These are phyloP conservation scores for Cyathus olla DNA, from an alignment of 1,284 basidiomycete genomes.

Conservation along the genomic window DNA sequence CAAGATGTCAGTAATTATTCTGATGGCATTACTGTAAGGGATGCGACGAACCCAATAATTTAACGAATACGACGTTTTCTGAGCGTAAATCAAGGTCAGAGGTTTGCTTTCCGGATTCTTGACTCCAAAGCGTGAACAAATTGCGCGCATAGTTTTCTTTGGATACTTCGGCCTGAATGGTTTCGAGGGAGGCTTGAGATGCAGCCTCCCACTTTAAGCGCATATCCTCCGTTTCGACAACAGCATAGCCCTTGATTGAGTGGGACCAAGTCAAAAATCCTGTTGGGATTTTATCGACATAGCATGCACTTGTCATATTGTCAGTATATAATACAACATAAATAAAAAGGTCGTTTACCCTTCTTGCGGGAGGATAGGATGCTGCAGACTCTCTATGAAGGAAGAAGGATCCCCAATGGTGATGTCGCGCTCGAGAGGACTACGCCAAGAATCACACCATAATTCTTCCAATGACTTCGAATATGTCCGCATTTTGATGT, in stretches of 20 bases:
- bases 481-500: conserved; percentile 89
- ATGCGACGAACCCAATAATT: conserved; percentile 66
- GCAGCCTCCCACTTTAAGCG: conserved; percentile 74
- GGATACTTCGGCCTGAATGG: conserved; percentile 63
- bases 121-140: conserved; percentile 73
- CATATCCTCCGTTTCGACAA: conserved; percentile 55
- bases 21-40: conserved; percentile 4
- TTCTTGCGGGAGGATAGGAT: conserved; percentile 36
- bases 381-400: conserved; percentile 59
- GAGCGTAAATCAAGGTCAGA: conserved; percentile 66
- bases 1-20: conserved; percentile 8
- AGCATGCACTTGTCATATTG: conserved; percentile 52
- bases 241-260: conserved; percentile 77
- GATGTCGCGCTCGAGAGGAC: conserved; percentile 75
- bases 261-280: conserved; percentile 91
- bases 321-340: too few species aligned
- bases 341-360: conserved; percentile 9
- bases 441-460: conserved; percentile 84
- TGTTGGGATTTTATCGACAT: conserved; percentile 84
- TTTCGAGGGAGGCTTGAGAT: conserved; percentile 71
- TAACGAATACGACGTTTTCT: conserved; percentile 77
- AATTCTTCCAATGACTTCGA: conserved; percentile 76
- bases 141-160: conserved; percentile 71
- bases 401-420: conserved; percentile 58
- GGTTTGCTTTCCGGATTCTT: conserved; percentile 73